Base-by-base conservation (phyloP, 2,329 filamentous ascomycete species). In the Triangularia setosa region DNA sequence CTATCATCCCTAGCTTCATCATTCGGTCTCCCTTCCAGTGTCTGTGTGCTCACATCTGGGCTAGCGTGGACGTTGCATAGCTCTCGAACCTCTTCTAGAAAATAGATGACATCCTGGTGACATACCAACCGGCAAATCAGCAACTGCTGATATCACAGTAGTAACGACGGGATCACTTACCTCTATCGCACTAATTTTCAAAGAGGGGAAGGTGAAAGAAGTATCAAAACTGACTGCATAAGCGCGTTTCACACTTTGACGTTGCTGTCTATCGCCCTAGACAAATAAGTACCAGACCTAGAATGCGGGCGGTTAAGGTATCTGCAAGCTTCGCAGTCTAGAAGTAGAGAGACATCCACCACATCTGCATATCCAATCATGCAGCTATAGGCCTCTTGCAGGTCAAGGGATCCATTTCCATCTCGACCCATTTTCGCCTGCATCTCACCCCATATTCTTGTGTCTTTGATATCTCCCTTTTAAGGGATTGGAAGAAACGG, bases 191-290 rank as follows among this genome's bases (percentile, higher is more conserved):
- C 14, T 14, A 28, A 28, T 28, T 4, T 55, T 11, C 14, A 33
- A 58, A 58, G 35, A 40, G 33, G 23, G 33, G 18, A 40, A 58
- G 14, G 11, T 9, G 35, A 21, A 23, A 16, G 35, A 58, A 6
- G 40, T 27, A 16, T 33, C 18, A 14, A 48, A 59, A 59, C 35
- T 27, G 30, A 35, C 57, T 33, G 48, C 53, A 52, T 61, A 61
- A 56, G 60, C 28, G 60, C n/a, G 60, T 61, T 61, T 61, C 60
- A 61, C 33, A 55, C 28, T 61, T 61, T 35, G 27, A 59, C 40
- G 27, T n/a, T n/a, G n/a, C n/a, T n/a, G n/a, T n/a, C n/a, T n/a
- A n/a, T n/a, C 24, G 21, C 14, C 54, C 14, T 14, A 7, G 30
- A 35, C 30, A 9, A 35, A 9, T 9, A 9, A 35, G 30, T 35